Conservation (phyloP, 2,329 filamentous ascomycete species). For the Cylindrodendrum hubeiense region DNA sequence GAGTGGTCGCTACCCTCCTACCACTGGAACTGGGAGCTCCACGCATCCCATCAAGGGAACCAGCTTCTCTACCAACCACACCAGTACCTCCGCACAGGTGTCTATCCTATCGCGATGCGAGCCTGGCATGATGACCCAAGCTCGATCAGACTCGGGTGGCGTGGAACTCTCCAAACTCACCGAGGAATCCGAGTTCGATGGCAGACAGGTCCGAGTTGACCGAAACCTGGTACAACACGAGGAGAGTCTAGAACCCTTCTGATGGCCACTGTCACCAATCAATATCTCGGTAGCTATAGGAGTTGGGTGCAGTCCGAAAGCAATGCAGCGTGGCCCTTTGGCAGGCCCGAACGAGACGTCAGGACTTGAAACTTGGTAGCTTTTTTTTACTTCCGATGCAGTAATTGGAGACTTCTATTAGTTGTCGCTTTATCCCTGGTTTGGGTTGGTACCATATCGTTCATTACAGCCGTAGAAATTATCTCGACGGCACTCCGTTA, state of each 20-base stretch:
- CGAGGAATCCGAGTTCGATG: conserved; percentile 30
- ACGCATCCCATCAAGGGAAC: conserved; percentile 38
- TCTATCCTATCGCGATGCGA: conserved; percentile 45
- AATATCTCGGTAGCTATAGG: conserved; percentile 16
- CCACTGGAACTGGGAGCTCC: conserved; percentile 26
- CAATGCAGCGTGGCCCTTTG: conserved; percentile 34
- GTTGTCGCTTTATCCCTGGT: not conserved
- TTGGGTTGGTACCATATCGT: not conserved
- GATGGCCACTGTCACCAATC: conserved; percentile 14
- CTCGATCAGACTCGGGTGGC: conserved; percentile 43
- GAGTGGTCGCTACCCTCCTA: conserved; percentile 29
- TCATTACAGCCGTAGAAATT: not conserved
- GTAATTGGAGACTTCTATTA: not conserved
- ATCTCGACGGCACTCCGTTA: not conserved
- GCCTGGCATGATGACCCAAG: conserved; percentile 27
- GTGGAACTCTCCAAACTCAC: conserved; percentile 50
- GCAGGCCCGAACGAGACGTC: conserved; percentile 23
- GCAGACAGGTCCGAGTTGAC: conserved; percentile 45
- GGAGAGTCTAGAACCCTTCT: conserved; percentile 42
- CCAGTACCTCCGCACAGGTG: conserved; percentile 31
- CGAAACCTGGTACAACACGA: conserved; percentile 48
- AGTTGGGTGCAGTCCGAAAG: conserved; percentile 13
- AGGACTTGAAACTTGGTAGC: not conserved
- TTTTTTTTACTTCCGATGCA: conserved; percentile 5
- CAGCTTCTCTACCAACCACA: conserved; percentile 35